Conservation (phyloP, 768 basidiomycete genomes). For the Gloeophyllum trabeum region DNA sequence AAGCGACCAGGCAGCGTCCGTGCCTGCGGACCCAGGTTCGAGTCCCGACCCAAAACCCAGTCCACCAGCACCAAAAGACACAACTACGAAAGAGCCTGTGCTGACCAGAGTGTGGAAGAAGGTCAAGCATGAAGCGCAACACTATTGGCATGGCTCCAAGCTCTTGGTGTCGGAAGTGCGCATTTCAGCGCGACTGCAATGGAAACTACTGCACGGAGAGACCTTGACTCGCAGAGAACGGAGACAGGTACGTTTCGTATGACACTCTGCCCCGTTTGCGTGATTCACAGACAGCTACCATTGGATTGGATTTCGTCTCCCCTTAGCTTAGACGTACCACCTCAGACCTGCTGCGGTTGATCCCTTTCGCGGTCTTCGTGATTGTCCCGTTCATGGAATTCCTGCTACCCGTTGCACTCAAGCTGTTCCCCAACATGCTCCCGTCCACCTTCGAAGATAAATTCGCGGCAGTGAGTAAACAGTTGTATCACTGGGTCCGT, state of each 20-base stretch:
- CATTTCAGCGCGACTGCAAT: conserved; percentile 79
- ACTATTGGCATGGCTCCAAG: conserved; percentile 97
- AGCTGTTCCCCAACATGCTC: conserved; percentile 97
- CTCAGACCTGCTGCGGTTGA: conserved; percentile 81
- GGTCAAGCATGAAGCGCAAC: conserved; percentile 90
- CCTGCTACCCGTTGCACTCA: conserved; percentile 88
- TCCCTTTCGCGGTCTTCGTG: conserved; percentile 92
- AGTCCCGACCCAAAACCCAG: conserved; percentile 32
- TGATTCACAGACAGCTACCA: conserved; percentile 2
- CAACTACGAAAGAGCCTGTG: conserved; percentile 29
- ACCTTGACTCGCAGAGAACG: conserved; percentile 86
- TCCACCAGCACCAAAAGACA: conserved; percentile 36
- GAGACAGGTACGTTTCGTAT: conserved; percentile 65
- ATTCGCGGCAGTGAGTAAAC: conserved; percentile 66
- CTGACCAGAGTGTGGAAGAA: conserved; percentile 73
- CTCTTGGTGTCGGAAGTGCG: conserved; percentile 90
- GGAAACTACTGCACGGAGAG: conserved; percentile 89
- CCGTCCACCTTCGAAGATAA: conserved; percentile 98
- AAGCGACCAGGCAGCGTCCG: conserved; percentile 8
- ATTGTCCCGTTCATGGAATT: conserved; percentile 98
- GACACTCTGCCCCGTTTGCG: not conserved
- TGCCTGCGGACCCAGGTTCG: conserved; percentile 14
- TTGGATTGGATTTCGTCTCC: not conserved
- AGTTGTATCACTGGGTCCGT: not conserved
- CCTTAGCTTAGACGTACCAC: conserved; percentile 92